Evolutionary conservation across 179 eudicot genomes (phyloP).

Genomic region (Silene vulgaris): DNA sequence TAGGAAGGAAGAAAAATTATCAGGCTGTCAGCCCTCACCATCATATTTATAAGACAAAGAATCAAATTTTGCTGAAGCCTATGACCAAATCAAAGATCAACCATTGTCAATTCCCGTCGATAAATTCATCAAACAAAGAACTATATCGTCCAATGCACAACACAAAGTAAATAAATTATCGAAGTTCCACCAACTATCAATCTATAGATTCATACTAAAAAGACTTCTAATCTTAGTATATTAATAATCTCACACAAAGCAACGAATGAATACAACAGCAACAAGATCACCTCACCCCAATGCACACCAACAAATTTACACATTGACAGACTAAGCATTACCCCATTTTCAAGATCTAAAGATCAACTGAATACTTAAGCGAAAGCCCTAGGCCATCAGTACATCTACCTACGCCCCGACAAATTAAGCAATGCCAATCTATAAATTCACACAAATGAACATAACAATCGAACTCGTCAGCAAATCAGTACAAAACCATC

Average conservation of each 20-base stretch:
- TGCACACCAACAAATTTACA: neutral
- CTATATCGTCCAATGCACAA: slow-evolving; percentile 15
- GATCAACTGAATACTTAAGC: too few species aligned
- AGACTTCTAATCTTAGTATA: too few species aligned
- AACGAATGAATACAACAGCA: neutral
- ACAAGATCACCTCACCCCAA: neutral
- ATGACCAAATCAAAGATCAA: slow-evolving; percentile 14
- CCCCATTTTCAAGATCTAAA: neutral
- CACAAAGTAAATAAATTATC: too few species aligned
- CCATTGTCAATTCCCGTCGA: neutral
- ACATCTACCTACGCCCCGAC: neutral
- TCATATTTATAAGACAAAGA: neutral
- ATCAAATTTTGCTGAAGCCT: slow-evolving; percentile 2
- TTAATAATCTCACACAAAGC: slow-evolving; percentile 7
- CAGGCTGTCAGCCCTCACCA: neutral
- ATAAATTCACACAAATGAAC: neutral
- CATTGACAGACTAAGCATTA: neutral
- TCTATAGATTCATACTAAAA: too few species aligned
- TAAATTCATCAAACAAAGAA: neutral
- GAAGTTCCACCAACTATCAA: too few species aligned
- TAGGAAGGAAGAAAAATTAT: too few species aligned
- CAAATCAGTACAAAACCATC: neutral
- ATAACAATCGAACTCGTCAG: slow-evolving; percentile 1
- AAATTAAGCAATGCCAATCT: neutral
- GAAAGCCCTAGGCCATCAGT: too few species aligned